Conservation (phyloP, 208 protist genomes). For the Cochliopodium minus region DNA sequence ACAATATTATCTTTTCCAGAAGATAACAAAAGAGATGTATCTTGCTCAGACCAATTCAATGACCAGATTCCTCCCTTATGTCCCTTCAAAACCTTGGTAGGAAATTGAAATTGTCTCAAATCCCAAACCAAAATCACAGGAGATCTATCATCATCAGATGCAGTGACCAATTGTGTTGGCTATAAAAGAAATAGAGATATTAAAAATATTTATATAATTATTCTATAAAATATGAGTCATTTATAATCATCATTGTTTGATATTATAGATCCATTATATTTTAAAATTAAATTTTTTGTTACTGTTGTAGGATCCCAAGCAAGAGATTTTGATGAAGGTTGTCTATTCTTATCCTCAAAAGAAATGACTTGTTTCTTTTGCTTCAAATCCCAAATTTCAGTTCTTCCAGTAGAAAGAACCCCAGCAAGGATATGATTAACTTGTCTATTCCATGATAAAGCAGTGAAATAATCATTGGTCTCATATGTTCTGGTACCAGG, state of each 20-base stretch:
- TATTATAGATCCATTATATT: no score
- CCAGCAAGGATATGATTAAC: background rate
- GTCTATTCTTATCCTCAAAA: slow-evolving; percentile 54
- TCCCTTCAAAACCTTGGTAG: slow-evolving; percentile 46
- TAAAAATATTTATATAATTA: slow-evolving; percentile 10
- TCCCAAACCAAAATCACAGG: slow-evolving; percentile 89
- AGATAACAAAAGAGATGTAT: slow-evolving; percentile 66
- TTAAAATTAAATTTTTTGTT: no score
- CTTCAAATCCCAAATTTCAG: slow-evolving; percentile 82
- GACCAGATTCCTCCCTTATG: slow-evolving; percentile 68
- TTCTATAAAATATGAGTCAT: slow-evolving; percentile 14
- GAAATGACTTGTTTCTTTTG: slow-evolving; percentile 52
- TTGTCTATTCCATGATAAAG: slow-evolving; percentile 46
- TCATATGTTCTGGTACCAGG: slow-evolving; percentile 66
- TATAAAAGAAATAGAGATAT: slow-evolving; percentile 10
- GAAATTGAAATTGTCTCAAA: slow-evolving; percentile 65
- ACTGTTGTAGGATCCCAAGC: slow-evolving; percentile 81
- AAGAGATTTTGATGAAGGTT: slow-evolving; percentile 43
- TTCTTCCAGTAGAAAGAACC: slow-evolving; percentile 34
- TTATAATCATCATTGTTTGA: no score
- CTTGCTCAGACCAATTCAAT: slow-evolving; percentile 68
- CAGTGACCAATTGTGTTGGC: slow-evolving; percentile 68
- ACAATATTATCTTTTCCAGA: slow-evolving; percentile 72
- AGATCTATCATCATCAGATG: slow-evolving; percentile 60
- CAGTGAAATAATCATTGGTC: slow-evolving; percentile 29